Percentiles rank a stretch among this genome's conserved stretches.
These are phyloP conservation scores for Lodderomyces pseudojiufengensis DNA, from an alignment of 1,139 yeast genomes.

Conservation along the genomic window DNA sequence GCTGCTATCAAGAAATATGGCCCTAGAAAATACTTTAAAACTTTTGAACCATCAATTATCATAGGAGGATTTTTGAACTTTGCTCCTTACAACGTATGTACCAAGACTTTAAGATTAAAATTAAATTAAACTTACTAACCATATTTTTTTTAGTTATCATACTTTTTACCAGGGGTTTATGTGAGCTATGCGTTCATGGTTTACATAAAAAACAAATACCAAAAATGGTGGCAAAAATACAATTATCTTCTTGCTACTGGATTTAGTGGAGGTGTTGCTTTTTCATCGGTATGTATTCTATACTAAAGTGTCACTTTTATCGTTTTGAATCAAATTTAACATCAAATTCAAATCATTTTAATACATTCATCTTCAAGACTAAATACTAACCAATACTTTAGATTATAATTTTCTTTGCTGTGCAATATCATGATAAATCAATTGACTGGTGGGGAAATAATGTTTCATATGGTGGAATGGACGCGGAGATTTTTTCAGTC, in stretches of 20 bases:
- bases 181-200: constrained; percentile 44
- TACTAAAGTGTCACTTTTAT: too few species aligned
- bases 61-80: constrained; percentile 38
- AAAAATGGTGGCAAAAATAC: constrained; percentile 55
- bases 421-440: constrained; percentile 36
- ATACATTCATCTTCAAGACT: too few species aligned
- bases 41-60: constrained; percentile 43
- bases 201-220: constrained; percentile 38
- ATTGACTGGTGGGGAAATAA: constrained; percentile 59
- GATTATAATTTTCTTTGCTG: constrained; percentile 52
- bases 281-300: too few species aligned
- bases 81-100: constrained; percentile 54
- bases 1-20: constrained; percentile 37
- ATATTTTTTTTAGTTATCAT: too few species aligned
- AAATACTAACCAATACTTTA: too few species aligned
- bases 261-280: constrained; percentile 53
- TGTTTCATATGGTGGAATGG: constrained; percentile 40
- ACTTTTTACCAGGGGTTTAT: constrained; percentile 41
- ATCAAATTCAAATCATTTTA: too few species aligned
- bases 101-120: too few species aligned
- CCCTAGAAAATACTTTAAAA: constrained; percentile 23
- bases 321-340: too few species aligned
- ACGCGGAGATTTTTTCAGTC: constrained; percentile 18
- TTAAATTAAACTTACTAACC: too few species aligned
- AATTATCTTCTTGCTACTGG: constrained; percentile 51